Conservation (phyloP, 768 basidiomycete species). For the Xerocomellus chrysenteron region DNA sequence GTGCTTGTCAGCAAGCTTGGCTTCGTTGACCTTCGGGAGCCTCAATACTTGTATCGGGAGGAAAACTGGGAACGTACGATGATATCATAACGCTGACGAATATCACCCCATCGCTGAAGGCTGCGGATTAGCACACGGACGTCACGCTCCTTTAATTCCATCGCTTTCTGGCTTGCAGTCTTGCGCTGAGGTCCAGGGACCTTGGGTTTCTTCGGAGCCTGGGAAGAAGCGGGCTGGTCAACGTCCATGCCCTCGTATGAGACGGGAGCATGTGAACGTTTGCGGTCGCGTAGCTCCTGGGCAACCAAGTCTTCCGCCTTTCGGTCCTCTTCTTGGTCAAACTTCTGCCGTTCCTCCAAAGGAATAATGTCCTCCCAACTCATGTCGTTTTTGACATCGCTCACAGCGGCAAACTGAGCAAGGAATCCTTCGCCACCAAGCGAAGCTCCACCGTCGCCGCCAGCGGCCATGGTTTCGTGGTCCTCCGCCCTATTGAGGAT, state of each 20-base stretch:
- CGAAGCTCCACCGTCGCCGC: slow-evolving; percentile 83
- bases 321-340: slow-evolving; percentile 76
- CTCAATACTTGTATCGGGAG: neutral
- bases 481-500: slow-evolving; percentile 96
- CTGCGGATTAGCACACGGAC: slow-evolving; percentile 93
- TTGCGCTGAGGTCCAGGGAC: slow-evolving; percentile 74
- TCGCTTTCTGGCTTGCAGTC: slow-evolving; percentile 88
- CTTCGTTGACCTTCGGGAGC: slow-evolving; percentile 70
- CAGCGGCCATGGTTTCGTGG: slow-evolving; percentile 88
- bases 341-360: slow-evolving; percentile 80
- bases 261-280: slow-evolving; percentile 81
- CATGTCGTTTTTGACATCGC: slow-evolving; percentile 98
- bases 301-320: slow-evolving; percentile 70
- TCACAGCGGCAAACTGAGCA: slow-evolving; percentile 91
- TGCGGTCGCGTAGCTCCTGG: slow-evolving; percentile 70
- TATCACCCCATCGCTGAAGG: slow-evolving; percentile 97
- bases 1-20: slow-evolving; percentile 93
- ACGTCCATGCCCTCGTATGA: slow-evolving; percentile 96
- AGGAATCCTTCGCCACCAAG: slow-evolving; percentile 98
- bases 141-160: slow-evolving; percentile 97
- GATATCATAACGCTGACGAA: slow-evolving; percentile 88
- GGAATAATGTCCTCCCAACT: slow-evolving; percentile 99
- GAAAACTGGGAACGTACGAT: slow-evolving; percentile 61
- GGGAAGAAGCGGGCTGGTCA: slow-evolving; percentile 61
- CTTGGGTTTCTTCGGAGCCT: slow-evolving; percentile 74